These are phyloP conservation scores for Tricholoma saponaceum DNA, from an alignment of 768 basidiomycete species.

Conservation along the genomic window DNA sequence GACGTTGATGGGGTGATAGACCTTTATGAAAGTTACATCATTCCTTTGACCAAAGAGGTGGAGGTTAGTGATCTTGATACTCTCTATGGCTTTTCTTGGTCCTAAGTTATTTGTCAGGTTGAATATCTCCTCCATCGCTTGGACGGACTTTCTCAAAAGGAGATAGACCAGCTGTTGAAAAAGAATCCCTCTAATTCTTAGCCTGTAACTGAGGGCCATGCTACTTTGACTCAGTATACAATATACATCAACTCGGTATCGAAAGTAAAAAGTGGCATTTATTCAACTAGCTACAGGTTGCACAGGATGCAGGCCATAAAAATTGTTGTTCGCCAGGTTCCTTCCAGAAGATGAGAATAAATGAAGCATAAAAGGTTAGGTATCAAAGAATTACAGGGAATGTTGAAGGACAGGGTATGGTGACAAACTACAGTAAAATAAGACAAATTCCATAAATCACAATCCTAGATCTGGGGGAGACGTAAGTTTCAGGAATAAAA, in stretches of 20 bases:
- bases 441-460: slow-evolving; percentile 21
- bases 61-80: slow-evolving; percentile 59
- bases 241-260: not conserved
- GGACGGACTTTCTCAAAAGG: slow-evolving; percentile 76
- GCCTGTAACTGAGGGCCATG: not conserved
- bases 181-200: not conserved
- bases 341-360: slow-evolving; percentile 11
- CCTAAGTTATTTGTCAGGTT: slow-evolving; percentile 49
- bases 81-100: not conserved
- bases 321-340: slow-evolving; percentile 1
- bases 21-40: slow-evolving; percentile 92
- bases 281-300: not conserved
- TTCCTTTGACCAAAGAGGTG: slow-evolving; percentile 96
- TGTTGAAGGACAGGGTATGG: slow-evolving; percentile 6
- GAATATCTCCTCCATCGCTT: slow-evolving; percentile 92
- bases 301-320: not conserved
- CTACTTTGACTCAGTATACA: not conserved
- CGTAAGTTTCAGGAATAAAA: not conserved
- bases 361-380: not conserved
- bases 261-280: not conserved
- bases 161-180: slow-evolving; percentile 62
- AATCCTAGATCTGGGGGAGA: slow-evolving; percentile 40
- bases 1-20: slow-evolving; percentile 92
- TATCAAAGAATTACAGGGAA: slow-evolving; percentile 6
- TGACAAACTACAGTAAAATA: slow-evolving; percentile 8